Percentiles rank a stretch among this genome's conserved stretches.
Conservation (phyloP, 2,329 filamentous ascomycete genomes). For the Tolypocladium tundrense region DNA sequence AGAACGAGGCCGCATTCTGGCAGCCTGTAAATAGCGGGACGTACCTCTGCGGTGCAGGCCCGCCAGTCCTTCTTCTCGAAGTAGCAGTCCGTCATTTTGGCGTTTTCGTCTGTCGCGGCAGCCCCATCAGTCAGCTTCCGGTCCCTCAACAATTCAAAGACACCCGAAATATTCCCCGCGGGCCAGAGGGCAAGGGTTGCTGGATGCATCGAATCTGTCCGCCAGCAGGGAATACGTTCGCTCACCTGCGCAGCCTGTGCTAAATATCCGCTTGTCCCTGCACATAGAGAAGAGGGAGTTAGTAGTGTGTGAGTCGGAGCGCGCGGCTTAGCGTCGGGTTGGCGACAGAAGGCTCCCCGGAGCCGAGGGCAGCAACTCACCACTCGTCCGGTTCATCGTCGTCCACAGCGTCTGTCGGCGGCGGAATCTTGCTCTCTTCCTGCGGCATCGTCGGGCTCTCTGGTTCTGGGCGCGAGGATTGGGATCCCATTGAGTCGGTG, state of each 20-base stretch:
- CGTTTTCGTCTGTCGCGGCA: conserved; percentile 61
- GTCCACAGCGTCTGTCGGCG: conserved; percentile 24
- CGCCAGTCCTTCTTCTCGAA: conserved; percentile 96
- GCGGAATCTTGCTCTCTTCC: conserved; percentile 32
- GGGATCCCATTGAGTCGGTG: conserved; percentile 3
- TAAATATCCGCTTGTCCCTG: conserved; percentile 97
- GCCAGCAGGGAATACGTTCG: background rate
- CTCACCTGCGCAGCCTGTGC: conserved; percentile 83
- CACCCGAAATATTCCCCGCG: background rate
- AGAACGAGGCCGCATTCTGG: background rate
- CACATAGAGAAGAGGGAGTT: background rate
- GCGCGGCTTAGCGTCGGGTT: conserved; percentile 15
- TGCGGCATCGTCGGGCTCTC: conserved; percentile 33
- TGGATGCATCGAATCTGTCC: background rate
- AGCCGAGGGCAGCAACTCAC: conserved; percentile 34
- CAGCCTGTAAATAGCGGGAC: conserved; percentile 19
- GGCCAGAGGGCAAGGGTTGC: background rate
- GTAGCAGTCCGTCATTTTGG: conserved; percentile 88
- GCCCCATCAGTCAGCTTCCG: background rate
- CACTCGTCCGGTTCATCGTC: conserved; percentile 90
- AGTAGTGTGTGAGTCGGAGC: background rate
- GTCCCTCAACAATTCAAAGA: background rate
- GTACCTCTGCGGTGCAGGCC: conserved; percentile 75
- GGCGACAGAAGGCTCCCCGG: conserved; percentile 11
- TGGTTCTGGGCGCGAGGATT: conserved; percentile 2